Conservation (phyloP, 441 rosid genomes). For the Iberis amara region DNA sequence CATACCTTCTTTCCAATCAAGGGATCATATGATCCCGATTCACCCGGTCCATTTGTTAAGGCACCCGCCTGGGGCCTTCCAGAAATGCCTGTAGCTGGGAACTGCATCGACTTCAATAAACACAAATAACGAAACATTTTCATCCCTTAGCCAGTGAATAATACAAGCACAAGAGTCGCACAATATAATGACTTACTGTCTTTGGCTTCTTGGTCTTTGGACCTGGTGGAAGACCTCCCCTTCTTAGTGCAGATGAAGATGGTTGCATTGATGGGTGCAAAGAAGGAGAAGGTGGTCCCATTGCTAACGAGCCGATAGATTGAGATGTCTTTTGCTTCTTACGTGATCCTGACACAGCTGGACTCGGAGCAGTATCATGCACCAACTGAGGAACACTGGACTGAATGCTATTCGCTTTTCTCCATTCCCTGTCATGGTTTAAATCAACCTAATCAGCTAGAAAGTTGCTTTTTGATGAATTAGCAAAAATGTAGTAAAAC, state of each 20-base stretch:
- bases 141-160: conserved; percentile 16
- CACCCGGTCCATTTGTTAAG: conserved; percentile 57
- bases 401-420: conserved; percentile 66
- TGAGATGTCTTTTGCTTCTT: conserved; percentile 92
- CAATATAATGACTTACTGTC: conserved; percentile 66
- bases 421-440: conserved; percentile 72
- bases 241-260: conserved; percentile 67
- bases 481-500: neutral
- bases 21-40: conserved; percentile 53
- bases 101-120: conserved; percentile 54
- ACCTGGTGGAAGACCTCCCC: conserved; percentile 70
- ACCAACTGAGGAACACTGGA: conserved; percentile 66
- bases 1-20: conserved; percentile 84
- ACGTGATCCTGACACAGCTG: conserved; percentile 87
- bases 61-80: conserved; percentile 61
- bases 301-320: conserved; percentile 72
- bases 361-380: conserved; percentile 74
- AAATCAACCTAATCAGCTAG: conserved; percentile 12
- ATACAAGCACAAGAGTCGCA: conserved; percentile 3
- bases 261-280: conserved; percentile 75
- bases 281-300: conserved; percentile 81
- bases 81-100: conserved; percentile 47
- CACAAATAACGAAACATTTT: conserved; percentile 17
- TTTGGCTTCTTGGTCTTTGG: conserved; percentile 79
- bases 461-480: neutral